Conservation (phyloP, 768 basidiomycete species). For the Pulveroboletus ravenelii region DNA sequence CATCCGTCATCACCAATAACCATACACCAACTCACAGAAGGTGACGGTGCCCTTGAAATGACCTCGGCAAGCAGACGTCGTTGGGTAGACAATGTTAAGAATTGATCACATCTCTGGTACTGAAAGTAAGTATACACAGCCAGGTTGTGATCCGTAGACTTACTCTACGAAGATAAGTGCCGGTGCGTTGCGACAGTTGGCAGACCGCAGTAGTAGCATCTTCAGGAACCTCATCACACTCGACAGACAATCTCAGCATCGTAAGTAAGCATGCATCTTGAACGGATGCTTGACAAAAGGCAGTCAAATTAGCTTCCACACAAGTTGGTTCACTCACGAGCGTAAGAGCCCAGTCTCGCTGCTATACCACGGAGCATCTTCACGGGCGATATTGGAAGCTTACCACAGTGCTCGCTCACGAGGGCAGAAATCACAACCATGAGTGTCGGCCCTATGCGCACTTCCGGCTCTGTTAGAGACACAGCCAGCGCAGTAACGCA, state of each 20-base stretch:
- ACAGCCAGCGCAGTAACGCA: constrained; percentile 45
- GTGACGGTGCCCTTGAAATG: constrained; percentile 44
- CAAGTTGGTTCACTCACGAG: constrained; percentile 37
- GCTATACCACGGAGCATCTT: constrained; percentile 47
- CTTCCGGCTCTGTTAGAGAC: constrained; percentile 37
- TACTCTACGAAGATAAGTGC: constrained; percentile 59
- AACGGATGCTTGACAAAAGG: constrained; percentile 47
- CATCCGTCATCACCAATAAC: constrained; percentile 1
- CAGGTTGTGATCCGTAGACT: constrained; percentile 8
- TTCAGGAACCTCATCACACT: constrained; percentile 51
- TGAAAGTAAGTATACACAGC: constrained; percentile 3
- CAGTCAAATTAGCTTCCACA: constrained; percentile 4
- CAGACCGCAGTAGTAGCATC: constrained; percentile 41
- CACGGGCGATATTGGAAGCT: constrained; percentile 45
- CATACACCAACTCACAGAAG: constrained; percentile 44
- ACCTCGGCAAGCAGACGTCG: constrained; percentile 44
- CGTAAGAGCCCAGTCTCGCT: constrained; percentile 35
- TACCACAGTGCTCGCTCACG: constrained; percentile 55
- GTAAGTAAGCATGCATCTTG: constrained; percentile 70
- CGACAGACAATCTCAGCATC: constrained; percentile 62
- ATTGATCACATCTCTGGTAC: constrained; percentile 66
- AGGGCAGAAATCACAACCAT: constrained; percentile 67
- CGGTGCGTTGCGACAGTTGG: constrained; percentile 39
- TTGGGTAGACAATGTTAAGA: constrained; percentile 46
- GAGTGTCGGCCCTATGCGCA: constrained; percentile 49